phyloP scores from a whole-genome alignment of 495 filamentous ascomycete genomes.

The Platismatia glauca region DNA sequence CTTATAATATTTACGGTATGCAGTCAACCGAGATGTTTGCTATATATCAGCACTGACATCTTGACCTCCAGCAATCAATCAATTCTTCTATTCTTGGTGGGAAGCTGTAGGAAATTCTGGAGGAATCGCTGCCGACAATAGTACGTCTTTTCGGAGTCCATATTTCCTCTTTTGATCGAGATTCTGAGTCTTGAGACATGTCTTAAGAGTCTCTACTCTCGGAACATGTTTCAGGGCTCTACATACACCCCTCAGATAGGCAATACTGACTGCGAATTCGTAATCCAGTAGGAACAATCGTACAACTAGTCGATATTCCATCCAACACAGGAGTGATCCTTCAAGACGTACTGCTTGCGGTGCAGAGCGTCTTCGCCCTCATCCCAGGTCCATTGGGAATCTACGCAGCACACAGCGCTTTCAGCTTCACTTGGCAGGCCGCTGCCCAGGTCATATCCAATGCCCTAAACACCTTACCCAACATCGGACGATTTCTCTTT shows the following conservation, averaged over 20 bases:
- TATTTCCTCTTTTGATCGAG: too few species aligned
- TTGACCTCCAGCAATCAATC: conserved; percentile 4
- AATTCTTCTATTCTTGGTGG: conserved; percentile 15
- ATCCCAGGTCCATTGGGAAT: conserved; percentile 10
- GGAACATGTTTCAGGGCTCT: too few species aligned
- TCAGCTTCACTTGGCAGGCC: conserved; percentile 10
- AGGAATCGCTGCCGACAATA: conserved; percentile 8
- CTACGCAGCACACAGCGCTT: conserved; percentile 9
- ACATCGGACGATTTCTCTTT: conserved; percentile 15
- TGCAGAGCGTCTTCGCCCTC: conserved; percentile 9
- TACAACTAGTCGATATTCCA: conserved; percentile 1
- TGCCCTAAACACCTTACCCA: conserved; percentile 9
- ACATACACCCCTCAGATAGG: too few species aligned
- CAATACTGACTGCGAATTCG: too few species aligned
- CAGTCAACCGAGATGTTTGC: not conserved
- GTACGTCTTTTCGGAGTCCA: too few species aligned
- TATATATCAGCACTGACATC: not conserved
- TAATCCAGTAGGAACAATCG: conserved; percentile 10
- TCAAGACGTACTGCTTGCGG: conserved; percentile 1
- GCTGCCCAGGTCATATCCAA: conserved; percentile 10
- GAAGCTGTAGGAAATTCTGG: conserved; percentile 11
- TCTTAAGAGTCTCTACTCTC: too few species aligned
- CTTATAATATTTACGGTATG: conserved; percentile 12
- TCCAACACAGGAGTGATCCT: not conserved
- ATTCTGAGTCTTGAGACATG: too few species aligned